phyloP scores from a whole-genome alignment of 1,284 basidiomycete genomes.

The Leccinum laetum region DNA sequence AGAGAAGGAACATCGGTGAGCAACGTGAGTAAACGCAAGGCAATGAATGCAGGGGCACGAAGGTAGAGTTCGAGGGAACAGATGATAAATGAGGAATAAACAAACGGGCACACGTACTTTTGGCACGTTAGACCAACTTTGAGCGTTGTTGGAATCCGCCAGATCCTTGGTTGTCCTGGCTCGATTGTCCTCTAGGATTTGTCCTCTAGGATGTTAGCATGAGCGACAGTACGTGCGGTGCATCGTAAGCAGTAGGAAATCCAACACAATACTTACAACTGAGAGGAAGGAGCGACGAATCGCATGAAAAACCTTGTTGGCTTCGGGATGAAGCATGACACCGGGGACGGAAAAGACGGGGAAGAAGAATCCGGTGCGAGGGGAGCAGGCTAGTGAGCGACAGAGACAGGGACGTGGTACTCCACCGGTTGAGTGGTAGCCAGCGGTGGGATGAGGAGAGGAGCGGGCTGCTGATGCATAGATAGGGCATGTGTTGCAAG shows the following conservation, averaged over 20 bases:
- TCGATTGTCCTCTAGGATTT: slow-evolving; percentile 66
- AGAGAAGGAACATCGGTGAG: slow-evolving; percentile 10
- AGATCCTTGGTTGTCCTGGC: slow-evolving; percentile 84
- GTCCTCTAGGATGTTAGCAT: slow-evolving; percentile 40
- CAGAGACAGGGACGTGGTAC: neutral
- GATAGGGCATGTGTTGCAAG: neutral
- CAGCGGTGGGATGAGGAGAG: neutral
- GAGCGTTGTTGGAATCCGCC: slow-evolving; percentile 57
- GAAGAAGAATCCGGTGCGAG: no score
- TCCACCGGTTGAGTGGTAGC: neutral
- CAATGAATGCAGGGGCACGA: slow-evolving; percentile 8
- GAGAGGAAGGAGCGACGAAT: no score
- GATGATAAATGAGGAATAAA: slow-evolving; percentile 9
- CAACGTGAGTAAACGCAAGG: slow-evolving; percentile 15
- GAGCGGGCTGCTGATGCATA: neutral
- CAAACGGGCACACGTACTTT: slow-evolving; percentile 51
- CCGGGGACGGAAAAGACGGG: no score
- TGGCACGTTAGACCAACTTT: slow-evolving; percentile 66
- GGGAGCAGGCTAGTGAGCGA: neutral
- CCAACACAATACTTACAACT: no score
- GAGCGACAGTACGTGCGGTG: no score
- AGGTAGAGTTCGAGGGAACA: slow-evolving; percentile 2
- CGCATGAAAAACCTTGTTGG: no score
- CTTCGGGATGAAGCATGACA: no score
- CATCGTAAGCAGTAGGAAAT: no score